Evolutionary conservation across 2,329 filamentous ascomycete species (phyloP), one percentile per base, ranked within the genome.

Genomic region (Endoconidiophora laricicola): DNA sequence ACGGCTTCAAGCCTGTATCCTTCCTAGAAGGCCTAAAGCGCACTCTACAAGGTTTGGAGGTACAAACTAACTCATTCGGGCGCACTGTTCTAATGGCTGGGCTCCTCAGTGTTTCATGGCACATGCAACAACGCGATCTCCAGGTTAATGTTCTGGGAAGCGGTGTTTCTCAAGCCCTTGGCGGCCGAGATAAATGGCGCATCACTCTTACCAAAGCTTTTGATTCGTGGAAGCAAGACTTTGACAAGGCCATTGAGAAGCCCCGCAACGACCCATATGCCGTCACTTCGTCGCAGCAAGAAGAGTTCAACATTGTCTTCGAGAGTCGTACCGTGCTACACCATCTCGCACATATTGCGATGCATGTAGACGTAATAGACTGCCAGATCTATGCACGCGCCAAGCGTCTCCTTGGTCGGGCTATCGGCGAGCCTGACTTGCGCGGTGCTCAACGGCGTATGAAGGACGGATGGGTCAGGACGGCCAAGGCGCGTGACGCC

Each of bases 351-450:
- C 91, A 96, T 63, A 95, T 98, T 86, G 86, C 87, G 2, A 94
- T 94, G 75, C 87, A 96, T 60, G 87, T 94, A 22, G 90, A 96
- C 60, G 86, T 96, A 49, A 85, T 94, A n/a, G 90, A 96, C 62
- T 90, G 87, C 59, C 90, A 96, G 65, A 93, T 96, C 56, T 95
- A 91, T 62, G 91, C 90, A 4, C 81, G 88, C 6, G 86, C 90
- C 1, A 85, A 81, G 57, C 75, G 88, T 26, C 73, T 95, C 2
- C 76, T 96, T 3, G 90, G 91, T 20, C 79, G 90, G 44, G 80
- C 81, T 0, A 93, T 96, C 54, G 87, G 85, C 1, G 71, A 78
- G 1, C 78, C 85, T 54, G 91, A 96, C 64, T 81, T 91, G 51
- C 79, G 73, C 55, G 81, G 79, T 46, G 86, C 86, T 2, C 79